Evolutionary conservation across 2,329 filamentous ascomycete species (phyloP).

Genomic region (Phialophora expanda): DNA sequence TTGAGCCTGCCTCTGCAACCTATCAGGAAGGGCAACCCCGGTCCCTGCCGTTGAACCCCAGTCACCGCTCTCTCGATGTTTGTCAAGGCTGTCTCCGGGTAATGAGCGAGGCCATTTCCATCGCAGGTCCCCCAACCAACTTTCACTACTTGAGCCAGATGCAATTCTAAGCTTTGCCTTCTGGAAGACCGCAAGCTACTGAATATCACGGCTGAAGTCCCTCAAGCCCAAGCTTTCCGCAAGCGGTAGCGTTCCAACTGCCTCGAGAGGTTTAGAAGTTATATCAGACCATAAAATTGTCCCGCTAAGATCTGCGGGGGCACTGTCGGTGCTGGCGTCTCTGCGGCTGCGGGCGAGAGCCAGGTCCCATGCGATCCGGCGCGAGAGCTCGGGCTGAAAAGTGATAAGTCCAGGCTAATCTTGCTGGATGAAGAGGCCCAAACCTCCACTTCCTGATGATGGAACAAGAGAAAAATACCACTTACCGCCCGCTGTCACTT

Average conservation of each 20-base stretch:
- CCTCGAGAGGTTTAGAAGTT: neutral
- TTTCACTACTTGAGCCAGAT: neutral
- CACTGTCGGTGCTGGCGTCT: neutral
- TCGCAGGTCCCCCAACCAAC: neutral
- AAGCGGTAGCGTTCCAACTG: neutral
- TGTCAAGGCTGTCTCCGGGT: neutral
- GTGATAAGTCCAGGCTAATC: slow-evolving; percentile 5
- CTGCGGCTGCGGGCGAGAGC: slow-evolving; percentile 17
- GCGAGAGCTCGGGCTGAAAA: neutral
- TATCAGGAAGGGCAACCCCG: neutral
- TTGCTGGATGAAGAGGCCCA: neutral
- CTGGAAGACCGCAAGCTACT: neutral
- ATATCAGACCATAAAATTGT: neutral
- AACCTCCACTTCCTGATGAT: neutral
- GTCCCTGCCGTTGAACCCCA: neutral
- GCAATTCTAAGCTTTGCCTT: neutral
- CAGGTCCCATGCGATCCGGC: slow-evolving; percentile 14
- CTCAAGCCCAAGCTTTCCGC: no score
- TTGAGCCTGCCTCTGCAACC: neutral
- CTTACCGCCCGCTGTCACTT: neutral
- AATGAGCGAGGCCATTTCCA: slow-evolving; percentile 2
- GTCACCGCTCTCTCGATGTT: slow-evolving; percentile 5
- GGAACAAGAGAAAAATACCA: neutral
- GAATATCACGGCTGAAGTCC: neutral
- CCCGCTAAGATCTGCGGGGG: neutral